Base-by-base conservation (phyloP, 75 land plant species). In the Azolla pinnata region DNA sequence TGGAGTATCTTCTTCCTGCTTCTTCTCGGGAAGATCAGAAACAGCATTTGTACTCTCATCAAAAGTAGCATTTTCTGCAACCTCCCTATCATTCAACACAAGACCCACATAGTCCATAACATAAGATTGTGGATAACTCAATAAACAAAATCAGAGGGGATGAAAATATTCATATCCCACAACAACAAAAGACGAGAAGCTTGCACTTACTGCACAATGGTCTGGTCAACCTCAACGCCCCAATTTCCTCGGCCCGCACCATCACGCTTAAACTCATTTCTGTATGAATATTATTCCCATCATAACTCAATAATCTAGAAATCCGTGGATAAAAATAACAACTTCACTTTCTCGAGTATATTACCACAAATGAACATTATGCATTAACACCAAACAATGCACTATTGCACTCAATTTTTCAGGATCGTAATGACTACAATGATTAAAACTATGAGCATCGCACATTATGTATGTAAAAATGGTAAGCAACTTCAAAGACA, bases 181-280 rank as follows among this genome's bases (percentile, higher is more conserved):
- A 40, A 40, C 44, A 16, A 16, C 44, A 40, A 40, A 40, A 9
- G 16, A 40, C 44, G 16, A 9, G 44, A 9, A 9, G 9, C 44
- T 40, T 9, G 9, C 56, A 54, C 31, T 54, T 5, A 54, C 56
- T 24, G 16, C 1, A 29, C 31, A 54, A 24, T 54, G 24, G 4
- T 18, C 27, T 17, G 31, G 25, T 28, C 56, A 54, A 54, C 2
- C 56, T 54, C 56, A 9, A 46, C 46, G 4, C 75, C 75, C 71
- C 71, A 73, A 61, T 62, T 67, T 14, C 60, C 65, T 26, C 71
- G 64, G 48, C 71, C 75, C 35, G 71, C 45, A 18, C 75, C 75
- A 20, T 67, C 71, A 12, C 65, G 57, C 48, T 67, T 73, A 14
- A 61, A 45, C 65, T 70, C 73, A 25, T 70, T 7, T 12, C 73